Evolutionary conservation across 2,329 filamentous ascomycete genomes (phyloP).

Genomic region (Fusarium albosuccineum): DNA sequence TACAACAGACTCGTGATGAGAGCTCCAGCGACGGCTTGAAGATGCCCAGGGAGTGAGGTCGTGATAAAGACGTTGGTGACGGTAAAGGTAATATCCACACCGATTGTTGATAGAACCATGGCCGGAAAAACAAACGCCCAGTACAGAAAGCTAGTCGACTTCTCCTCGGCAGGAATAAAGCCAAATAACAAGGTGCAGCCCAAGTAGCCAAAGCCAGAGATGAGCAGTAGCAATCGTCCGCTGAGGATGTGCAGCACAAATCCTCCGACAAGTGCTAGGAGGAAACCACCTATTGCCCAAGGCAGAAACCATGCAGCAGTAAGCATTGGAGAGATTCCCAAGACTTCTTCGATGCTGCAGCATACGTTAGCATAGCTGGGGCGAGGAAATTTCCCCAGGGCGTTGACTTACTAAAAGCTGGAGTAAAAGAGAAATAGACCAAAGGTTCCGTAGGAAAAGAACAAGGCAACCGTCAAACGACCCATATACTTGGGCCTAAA

Average conservation of each 20-base stretch:
- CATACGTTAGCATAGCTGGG: background rate
- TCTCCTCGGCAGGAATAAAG: constrained; percentile 66
- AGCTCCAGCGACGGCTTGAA: constrained; percentile 79
- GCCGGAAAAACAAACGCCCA: constrained; percentile 82
- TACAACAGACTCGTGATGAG: constrained; percentile 71
- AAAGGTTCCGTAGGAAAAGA: constrained; percentile 76
- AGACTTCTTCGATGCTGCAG: constrained; percentile 68
- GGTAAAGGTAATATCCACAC: constrained; percentile 81
- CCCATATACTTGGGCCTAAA: constrained; percentile 79
- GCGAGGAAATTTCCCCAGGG: fast-evolving
- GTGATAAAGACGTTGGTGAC: constrained; percentile 84
- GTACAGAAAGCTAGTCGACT: constrained; percentile 58
- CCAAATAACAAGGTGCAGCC: constrained; percentile 73
- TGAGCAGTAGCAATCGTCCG: constrained; percentile 71
- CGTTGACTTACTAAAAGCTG: constrained; percentile 68
- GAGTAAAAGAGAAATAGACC: constrained; percentile 78
- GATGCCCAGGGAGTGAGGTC: constrained; percentile 73
- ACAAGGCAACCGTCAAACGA: constrained; percentile 69
- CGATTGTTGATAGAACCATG: constrained; percentile 77
- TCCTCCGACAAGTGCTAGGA: constrained; percentile 73
- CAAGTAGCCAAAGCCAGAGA: constrained; percentile 72
- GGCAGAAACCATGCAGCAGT: constrained; percentile 78
- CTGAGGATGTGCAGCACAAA: constrained; percentile 76
- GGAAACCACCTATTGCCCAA: constrained; percentile 75
- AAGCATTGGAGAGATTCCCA: constrained; percentile 70